A percentile compares a stretch with the other conserved stretches of the same genome.
Conservation (phyloP, 768 basidiomycete species). For the Gyrodon lividus region DNA sequence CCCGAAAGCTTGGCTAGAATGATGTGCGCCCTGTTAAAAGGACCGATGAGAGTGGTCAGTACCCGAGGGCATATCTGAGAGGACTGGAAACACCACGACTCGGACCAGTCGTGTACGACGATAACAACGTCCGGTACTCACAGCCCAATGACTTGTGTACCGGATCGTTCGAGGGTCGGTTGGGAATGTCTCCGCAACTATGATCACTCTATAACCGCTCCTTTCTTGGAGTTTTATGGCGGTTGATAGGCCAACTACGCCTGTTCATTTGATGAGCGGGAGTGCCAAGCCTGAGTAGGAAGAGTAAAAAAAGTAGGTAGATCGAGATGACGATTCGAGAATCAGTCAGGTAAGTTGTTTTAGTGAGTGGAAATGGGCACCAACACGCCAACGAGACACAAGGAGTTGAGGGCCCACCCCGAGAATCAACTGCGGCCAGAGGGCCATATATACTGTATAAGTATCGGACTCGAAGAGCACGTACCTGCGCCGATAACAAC, state of each 20-base stretch:
- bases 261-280: constrained; percentile 41
- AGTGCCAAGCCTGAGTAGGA: constrained; percentile 4
- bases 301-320: not conserved
- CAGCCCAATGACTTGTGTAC: constrained; percentile 84
- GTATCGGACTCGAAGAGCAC: constrained; percentile 1
- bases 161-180: constrained; percentile 69
- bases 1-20: constrained; percentile 57
- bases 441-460: too few relatives aligned
- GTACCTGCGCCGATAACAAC: constrained; percentile 43
- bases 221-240: constrained; percentile 68
- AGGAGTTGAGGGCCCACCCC: too few relatives aligned
- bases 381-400: not conserved
- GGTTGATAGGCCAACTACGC: constrained; percentile 76
- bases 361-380: too few relatives aligned
- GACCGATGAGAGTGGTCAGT: not conserved
- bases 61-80: not conserved
- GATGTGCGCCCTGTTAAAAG: constrained; percentile 69
- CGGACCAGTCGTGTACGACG: not conserved
- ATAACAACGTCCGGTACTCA: constrained; percentile 33
- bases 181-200: constrained; percentile 71
- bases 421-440: not conserved
- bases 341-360: too few relatives aligned
- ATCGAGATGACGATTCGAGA: not conserved
- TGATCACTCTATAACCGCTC: constrained; percentile 59
- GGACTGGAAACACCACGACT: not conserved